phyloP scores from a whole-genome alignment of 257 asterid species.

The Plectranthus barbatus region DNA sequence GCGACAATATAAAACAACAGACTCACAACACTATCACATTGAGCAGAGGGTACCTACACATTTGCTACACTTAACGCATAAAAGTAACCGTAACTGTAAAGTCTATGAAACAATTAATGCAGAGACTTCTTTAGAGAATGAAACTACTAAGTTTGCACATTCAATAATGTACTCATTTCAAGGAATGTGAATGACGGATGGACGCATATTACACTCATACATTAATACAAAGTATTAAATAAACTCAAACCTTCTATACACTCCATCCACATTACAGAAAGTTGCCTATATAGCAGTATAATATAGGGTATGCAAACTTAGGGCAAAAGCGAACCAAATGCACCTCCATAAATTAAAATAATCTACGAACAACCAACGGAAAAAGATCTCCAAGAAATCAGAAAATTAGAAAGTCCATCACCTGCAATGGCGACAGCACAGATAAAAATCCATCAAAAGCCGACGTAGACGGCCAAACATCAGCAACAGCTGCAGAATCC shows the following conservation, averaged over 20 bases:
- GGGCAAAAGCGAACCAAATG: not conserved
- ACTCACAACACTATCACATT: not conserved
- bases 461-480: constrained; percentile 96
- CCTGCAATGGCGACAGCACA: constrained; percentile 88
- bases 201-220: not conserved
- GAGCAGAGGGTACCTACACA: not conserved
- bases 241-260: not conserved
- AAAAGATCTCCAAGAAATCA: not conserved
- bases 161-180: not conserved
- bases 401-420: constrained; percentile 6
- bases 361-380: not conserved
- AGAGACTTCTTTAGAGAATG: not conserved
- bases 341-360: not conserved
- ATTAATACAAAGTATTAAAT: not conserved
- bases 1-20: constrained; percentile 26
- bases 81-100: not conserved
- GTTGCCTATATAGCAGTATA: not conserved
- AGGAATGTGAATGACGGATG: not conserved
- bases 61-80: not conserved
- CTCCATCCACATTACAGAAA: not conserved
- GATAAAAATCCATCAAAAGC: constrained; percentile 88
- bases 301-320: not conserved
- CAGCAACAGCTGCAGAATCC: constrained; percentile 96
- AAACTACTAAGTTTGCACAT: not conserved
- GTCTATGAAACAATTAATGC: not conserved